phyloP scores from a whole-genome alignment of 441 rosid species.

The Cnidoscolus chayamansa region DNA sequence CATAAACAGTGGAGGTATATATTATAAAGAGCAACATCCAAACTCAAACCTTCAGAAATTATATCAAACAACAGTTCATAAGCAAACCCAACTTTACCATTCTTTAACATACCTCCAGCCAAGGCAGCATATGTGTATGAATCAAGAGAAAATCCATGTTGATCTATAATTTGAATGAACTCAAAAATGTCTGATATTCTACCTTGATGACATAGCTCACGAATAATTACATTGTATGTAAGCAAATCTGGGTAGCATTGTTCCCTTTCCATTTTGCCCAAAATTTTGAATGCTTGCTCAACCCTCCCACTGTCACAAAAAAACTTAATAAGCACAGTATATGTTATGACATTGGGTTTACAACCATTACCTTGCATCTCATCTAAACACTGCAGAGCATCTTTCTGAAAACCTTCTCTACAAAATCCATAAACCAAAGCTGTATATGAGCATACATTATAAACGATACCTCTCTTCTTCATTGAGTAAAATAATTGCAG shows the following conservation, averaged over 20 bases:
- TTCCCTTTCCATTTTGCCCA: slow-evolving; percentile 32
- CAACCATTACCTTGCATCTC: slow-evolving; percentile 32
- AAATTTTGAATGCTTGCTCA: slow-evolving; percentile 26
- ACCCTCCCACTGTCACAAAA: slow-evolving; percentile 33
- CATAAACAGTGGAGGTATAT: slow-evolving; percentile 35
- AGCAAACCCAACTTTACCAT: slow-evolving; percentile 27
- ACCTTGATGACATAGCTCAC: slow-evolving; percentile 32
- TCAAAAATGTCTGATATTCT: slow-evolving; percentile 24
- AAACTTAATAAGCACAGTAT: slow-evolving; percentile 38
- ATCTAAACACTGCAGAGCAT: slow-evolving; percentile 28
- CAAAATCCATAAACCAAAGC: slow-evolving; percentile 44
- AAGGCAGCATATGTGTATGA: slow-evolving; percentile 35
- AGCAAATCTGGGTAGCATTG: slow-evolving; percentile 35
- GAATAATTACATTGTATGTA: slow-evolving; percentile 36
- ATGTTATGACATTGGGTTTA: slow-evolving; percentile 35
- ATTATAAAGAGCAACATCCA: slow-evolving; percentile 38
- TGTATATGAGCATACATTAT: slow-evolving; percentile 37
- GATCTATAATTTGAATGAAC: slow-evolving; percentile 24
- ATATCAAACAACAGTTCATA: slow-evolving; percentile 25
- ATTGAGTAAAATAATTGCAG: slow-evolving; percentile 28
- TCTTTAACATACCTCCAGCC: slow-evolving; percentile 34
- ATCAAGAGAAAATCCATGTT: slow-evolving; percentile 32
- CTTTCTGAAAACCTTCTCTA: slow-evolving; percentile 31
- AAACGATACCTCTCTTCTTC: slow-evolving; percentile 35
- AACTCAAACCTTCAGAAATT: slow-evolving; percentile 23